Conservation (phyloP, 2,329 filamentous ascomycete species). For the Fusarium secorum region DNA sequence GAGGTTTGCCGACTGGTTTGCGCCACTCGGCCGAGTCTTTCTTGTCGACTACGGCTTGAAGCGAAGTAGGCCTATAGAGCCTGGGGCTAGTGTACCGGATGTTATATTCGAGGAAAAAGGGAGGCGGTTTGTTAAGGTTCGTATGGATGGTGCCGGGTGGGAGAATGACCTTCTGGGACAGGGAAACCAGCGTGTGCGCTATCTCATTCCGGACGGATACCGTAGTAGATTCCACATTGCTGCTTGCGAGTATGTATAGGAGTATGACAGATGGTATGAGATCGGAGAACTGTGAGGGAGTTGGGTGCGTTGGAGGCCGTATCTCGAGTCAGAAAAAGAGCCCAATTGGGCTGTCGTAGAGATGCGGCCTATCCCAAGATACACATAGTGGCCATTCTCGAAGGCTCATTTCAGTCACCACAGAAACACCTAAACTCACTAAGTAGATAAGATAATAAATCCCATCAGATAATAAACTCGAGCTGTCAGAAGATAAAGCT, state of each 20-base stretch:
- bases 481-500: background rate
- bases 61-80: background rate
- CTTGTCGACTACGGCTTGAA: background rate
- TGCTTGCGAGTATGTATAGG: background rate
- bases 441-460: background rate
- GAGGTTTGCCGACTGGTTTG: background rate
- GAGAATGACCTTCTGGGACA: background rate
- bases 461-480: background rate
- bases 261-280: accelerated
- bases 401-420: background rate
- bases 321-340: background rate
- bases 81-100: background rate
- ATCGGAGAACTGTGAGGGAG: background rate
- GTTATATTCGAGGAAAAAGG: background rate
- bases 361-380: background rate
- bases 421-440: accelerated
- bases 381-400: background rate
- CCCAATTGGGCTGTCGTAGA: background rate
- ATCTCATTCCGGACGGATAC: background rate
- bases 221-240: background rate
- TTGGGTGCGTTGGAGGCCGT: background rate
- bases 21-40: background rate
- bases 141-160: background rate
- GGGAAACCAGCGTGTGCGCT: background rate
- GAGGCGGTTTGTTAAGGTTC: background rate